Evolutionary conservation across 345 rosid genomes (phyloP).

Genomic region (Physaria fendleri): DNA sequence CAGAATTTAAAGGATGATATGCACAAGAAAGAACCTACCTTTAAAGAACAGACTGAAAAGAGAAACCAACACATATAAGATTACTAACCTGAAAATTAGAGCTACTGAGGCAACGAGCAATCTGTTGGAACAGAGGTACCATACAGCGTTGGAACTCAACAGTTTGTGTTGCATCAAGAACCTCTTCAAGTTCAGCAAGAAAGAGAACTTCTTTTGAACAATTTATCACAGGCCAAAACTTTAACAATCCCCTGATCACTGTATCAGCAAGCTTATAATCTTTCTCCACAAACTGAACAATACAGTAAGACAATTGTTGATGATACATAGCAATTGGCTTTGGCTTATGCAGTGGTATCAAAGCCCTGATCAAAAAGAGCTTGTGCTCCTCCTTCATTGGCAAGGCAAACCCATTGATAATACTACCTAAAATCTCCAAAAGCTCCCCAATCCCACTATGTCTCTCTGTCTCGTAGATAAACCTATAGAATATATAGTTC

Average conservation of each 20-base stretch:
- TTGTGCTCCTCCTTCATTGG: slow-evolving; percentile 97
- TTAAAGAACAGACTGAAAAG: background rate
- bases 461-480: slow-evolving; percentile 84
- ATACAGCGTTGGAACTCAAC: slow-evolving; percentile 79
- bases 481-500: slow-evolving; percentile 71
- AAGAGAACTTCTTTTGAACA: slow-evolving; percentile 88
- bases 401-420: slow-evolving; percentile 84
- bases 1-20: background rate
- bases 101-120: slow-evolving; percentile 77
- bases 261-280: slow-evolving; percentile 85
- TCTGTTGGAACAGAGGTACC: slow-evolving; percentile 82
- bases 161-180: slow-evolving; percentile 77
- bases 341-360: slow-evolving; percentile 88
- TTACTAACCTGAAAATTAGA: slow-evolving; percentile 71
- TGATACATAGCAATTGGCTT: slow-evolving; percentile 59
- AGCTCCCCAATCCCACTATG: slow-evolving; percentile 76
- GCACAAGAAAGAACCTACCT: background rate
- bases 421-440: slow-evolving; percentile 85
- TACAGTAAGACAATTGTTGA: slow-evolving; percentile 81
- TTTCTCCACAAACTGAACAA: slow-evolving; percentile 85
- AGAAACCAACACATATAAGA: background rate
- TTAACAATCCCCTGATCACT: slow-evolving; percentile 73
- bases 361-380: slow-evolving; percentile 75
- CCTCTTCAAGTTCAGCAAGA: slow-evolving; percentile 91
- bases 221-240: slow-evolving; percentile 84